Percentiles rank a stretch among this genome's conserved stretches.
Conservation (phyloP, 257 asterid species). For the Lycium barbarum region DNA sequence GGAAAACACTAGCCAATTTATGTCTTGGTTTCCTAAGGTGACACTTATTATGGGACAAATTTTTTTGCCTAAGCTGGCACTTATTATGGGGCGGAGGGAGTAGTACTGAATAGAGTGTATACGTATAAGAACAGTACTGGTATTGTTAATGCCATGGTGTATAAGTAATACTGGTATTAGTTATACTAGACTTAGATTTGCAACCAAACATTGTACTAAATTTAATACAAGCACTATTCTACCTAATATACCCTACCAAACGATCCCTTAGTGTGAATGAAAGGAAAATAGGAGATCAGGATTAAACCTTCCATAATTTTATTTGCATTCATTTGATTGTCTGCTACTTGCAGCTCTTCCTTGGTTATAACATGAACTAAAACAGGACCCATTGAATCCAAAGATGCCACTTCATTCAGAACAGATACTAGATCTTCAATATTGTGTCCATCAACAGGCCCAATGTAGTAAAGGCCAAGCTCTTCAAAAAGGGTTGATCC, state of each 20-base stretch:
- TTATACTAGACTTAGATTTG: too few species aligned
- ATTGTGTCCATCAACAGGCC: conserved; percentile 94
- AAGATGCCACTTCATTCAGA: conserved; percentile 77
- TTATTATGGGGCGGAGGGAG: too few species aligned
- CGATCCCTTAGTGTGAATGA: neutral
- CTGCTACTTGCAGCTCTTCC: conserved; percentile 51
- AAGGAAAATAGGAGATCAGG: neutral
- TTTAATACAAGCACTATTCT: too few species aligned
- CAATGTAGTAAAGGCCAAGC: conserved; percentile 92
- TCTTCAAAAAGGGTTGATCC: conserved; percentile 96
- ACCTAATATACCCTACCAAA: neutral
- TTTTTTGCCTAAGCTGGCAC: too few species aligned
- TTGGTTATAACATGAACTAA: conserved; percentile 82
- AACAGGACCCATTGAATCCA: conserved; percentile 94
- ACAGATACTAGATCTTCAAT: conserved; percentile 88
- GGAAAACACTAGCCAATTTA: too few species aligned
- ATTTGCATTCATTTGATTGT: conserved; percentile 38
- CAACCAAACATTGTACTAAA: too few species aligned
- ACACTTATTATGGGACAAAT: too few species aligned
- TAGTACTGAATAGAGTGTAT: too few species aligned
- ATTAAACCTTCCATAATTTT: conserved; percentile 47
- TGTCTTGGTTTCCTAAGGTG: too few species aligned
- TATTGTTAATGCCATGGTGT: too few species aligned
- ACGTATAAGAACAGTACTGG: too few species aligned
- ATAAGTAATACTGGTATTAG: too few species aligned